Evolutionary conservation across 2,329 filamentous ascomycete species (phyloP).

Genomic region (Verticillium albo-atrum): DNA sequence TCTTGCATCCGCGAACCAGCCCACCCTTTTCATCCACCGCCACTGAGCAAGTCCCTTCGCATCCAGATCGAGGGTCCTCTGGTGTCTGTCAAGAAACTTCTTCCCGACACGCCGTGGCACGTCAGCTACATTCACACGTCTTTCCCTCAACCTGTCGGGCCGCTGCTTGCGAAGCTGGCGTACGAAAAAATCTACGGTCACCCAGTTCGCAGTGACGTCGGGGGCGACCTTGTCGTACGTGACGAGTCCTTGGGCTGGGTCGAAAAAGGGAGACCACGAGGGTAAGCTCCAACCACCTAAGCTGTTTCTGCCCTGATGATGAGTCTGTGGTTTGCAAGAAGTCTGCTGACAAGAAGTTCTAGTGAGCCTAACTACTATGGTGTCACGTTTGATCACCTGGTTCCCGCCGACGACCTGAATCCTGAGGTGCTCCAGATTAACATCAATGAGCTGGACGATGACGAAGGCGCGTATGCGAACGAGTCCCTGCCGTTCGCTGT

Average conservation of each 20-base stretch:
- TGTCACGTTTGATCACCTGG: conserved; percentile 35
- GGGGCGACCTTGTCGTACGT: no score
- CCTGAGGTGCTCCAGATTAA: conserved; percentile 38
- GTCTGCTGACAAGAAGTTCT: not conserved
- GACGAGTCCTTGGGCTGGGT: not conserved
- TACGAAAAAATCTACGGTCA: no score
- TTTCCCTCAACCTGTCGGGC: conserved; percentile 12
- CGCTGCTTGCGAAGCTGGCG: not conserved
- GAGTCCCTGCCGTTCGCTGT: conserved; percentile 25
- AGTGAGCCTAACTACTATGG: conserved; percentile 26
- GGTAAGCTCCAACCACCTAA: not conserved
- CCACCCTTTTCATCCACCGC: conserved; percentile 10
- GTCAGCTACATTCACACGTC: not conserved
- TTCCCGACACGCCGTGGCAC: conserved; percentile 10
- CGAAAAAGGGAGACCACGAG: not conserved
- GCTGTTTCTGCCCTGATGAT: not conserved
- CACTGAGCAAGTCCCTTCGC: conserved; percentile 9
- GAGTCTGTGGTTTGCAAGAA: not conserved
- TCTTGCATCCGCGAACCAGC: conserved; percentile 10
- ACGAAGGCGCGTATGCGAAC: conserved; percentile 27
- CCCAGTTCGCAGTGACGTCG: no score
- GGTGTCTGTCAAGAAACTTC: conserved; percentile 11
- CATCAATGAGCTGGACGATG: conserved; percentile 32
- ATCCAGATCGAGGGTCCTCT: conserved; percentile 17
- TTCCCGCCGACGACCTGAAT: conserved; percentile 25